Evolutionary conservation across 805 yeast genomes (phyloP).

Genomic region (Candida germanica): DNA sequence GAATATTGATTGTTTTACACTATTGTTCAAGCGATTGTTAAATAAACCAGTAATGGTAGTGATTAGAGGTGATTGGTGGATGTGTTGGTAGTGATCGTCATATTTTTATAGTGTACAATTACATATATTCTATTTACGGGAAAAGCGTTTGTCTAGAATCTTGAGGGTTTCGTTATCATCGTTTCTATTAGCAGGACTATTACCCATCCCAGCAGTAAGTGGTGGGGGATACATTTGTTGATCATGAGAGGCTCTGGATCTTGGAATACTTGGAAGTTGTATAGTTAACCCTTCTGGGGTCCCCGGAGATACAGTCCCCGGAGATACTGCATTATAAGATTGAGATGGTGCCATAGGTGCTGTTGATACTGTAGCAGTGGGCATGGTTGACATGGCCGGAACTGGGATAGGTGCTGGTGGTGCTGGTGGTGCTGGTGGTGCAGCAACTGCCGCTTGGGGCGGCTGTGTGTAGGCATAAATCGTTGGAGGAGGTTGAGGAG

Average conservation of each 20-base stretch:
- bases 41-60: too few species aligned
- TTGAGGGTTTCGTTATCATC: conserved; percentile 17
- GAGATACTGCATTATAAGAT: neutral
- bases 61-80: too few species aligned
- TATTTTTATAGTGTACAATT: neutral
- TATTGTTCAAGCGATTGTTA: too few species aligned
- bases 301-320: neutral
- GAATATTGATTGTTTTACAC: too few species aligned
- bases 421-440: too few species aligned
- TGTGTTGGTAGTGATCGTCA: too few species aligned
- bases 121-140: neutral
- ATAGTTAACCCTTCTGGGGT: neutral
- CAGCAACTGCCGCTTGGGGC: too few species aligned
- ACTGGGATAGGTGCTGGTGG: too few species aligned
- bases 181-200: conserved; percentile 8
- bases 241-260: conserved; percentile 1
- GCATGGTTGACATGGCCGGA: too few species aligned
- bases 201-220: neutral
- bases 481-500: neutral
- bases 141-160: conserved; percentile 19
- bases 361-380: too few species aligned
- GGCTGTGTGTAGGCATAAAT: neutral
- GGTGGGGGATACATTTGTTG: conserved; percentile 1
- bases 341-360: too few species aligned
- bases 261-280: conserved; percentile 2